Base-by-base conservation (phyloP, 345 rosid genomes). In the Laguncularia racemosa region DNA sequence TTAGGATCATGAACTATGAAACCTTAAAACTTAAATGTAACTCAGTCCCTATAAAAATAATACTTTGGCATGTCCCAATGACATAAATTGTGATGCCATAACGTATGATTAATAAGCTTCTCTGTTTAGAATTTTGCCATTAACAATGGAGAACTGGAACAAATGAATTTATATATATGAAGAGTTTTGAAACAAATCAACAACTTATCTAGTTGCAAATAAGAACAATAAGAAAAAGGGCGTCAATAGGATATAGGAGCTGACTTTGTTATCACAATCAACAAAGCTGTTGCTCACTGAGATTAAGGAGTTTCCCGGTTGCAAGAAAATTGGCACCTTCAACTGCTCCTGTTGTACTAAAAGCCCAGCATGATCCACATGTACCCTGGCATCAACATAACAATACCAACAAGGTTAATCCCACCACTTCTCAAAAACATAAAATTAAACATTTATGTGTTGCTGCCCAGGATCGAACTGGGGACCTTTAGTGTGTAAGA, bases 281-380 rank as follows among this genome's bases (percentile, higher is more conserved):
- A 88, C 89, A 11, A n/a, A 91, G 95, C 63, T 88, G 96, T 56
- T 91, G 98, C 60, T 88, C 95, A 46, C 96, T 91, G n/a, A 91
- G 98, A 72, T 73, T 88, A 20, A 84, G 76, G 57, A 92, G 96
- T 79, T 84, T 75, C 59, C 95, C 86, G 0, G 89, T 86, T 21
- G 93, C 77, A 5, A 88, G 63, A 53, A 84, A 92, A 63, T 82
- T 62, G 57, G 93, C 92, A 59, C 98, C 96, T 75, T 91, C 96
- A 28, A 76, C 79, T 4, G 85, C 84, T 58, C 95, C 96, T 0
- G 96, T 86, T 14, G 98, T 83, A 81, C 91, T 86, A 60, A 88
- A 92, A 53, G 96, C 98, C 98, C 98, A 88, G 60, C 98, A 88
- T 47, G 98, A 77, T 46, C 98, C 96, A 60, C 98, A 92, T 0